Evolutionary conservation across 768 basidiomycete species (phyloP).

Genomic region (Atractiella rhizophila): DNA sequence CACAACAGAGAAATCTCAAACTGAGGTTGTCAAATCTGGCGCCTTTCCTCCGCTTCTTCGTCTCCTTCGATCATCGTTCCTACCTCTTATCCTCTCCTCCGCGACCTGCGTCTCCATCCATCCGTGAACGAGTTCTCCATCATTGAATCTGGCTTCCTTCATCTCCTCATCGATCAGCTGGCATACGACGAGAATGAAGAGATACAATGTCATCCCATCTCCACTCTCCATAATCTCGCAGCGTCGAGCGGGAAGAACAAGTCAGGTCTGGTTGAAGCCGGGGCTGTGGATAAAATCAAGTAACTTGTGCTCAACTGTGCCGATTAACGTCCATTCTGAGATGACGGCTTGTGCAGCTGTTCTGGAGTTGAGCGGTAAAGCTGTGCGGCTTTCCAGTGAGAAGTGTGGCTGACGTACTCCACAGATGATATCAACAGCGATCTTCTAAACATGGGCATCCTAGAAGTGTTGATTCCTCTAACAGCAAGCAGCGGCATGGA

Average conservation of each 20-base stretch:
- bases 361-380: conserved; percentile 73
- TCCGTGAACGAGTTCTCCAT: conserved; percentile 89
- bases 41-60: conserved; percentile 74
- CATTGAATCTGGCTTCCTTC: conserved; percentile 92
- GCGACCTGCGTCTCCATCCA: conserved; percentile 94
- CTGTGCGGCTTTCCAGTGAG: neutral
- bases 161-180: conserved; percentile 75
- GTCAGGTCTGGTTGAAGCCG: conserved; percentile 84
- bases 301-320: conserved; percentile 84
- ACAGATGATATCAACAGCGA: conserved; percentile 86
- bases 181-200: conserved; percentile 98
- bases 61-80: conserved; percentile 79
- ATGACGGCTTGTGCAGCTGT: conserved; percentile 98
- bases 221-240: conserved; percentile 78
- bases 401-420: neutral
- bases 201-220: conserved; percentile 97
- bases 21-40: conserved; percentile 88
- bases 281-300: conserved; percentile 89
- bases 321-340: conserved; percentile 88
- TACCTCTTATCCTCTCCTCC: too few relatives aligned
- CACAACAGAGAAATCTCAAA: conserved; percentile 96
- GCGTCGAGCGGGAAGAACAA: conserved; percentile 96
- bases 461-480: conserved; percentile 81
- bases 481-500: conserved; percentile 92
- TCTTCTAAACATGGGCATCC: conserved; percentile 87